These are phyloP conservation scores for Macadamia integrifolia DNA, from an alignment of 164 flowering plant genomes.

Conservation along the genomic window DNA sequence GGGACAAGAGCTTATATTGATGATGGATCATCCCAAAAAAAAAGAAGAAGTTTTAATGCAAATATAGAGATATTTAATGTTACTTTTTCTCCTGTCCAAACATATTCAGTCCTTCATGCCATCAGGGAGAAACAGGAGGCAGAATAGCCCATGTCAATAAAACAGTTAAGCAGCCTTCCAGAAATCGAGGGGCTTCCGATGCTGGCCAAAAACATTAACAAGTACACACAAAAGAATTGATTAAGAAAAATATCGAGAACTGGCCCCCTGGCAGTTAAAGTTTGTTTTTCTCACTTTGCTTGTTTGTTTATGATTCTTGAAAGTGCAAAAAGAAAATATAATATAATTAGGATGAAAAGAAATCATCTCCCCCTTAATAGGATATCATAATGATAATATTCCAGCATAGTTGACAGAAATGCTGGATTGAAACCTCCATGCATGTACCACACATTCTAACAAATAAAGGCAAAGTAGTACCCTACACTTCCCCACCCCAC, in stretches of 20 bases:
- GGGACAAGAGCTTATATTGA: background rate
- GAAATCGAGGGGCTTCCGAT: constrained; percentile 57
- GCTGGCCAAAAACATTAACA: constrained; percentile 34
- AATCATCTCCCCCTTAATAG: background rate
- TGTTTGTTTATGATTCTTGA: background rate
- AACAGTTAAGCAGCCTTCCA: constrained; percentile 45
- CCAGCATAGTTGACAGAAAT: no score
- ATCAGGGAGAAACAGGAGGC: background rate
- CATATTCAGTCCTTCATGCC: background rate
- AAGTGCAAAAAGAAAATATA: background rate
- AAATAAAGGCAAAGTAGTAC: background rate
- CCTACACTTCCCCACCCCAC: background rate
- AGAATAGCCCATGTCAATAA: background rate
- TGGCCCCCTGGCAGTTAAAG: background rate
- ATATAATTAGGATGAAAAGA: no score
- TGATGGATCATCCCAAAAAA: background rate
- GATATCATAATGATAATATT: no score
- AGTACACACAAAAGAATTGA: constrained; percentile 1
- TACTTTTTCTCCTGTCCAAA: background rate
- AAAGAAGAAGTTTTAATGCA: background rate
- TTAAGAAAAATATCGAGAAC: background rate
- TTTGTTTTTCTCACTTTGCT: no score
- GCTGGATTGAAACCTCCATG: background rate
- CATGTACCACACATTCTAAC: background rate
- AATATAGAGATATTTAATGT: background rate